phyloP scores from a whole-genome alignment of 768 basidiomycete genomes.

The Crassisporium funariophilum region DNA sequence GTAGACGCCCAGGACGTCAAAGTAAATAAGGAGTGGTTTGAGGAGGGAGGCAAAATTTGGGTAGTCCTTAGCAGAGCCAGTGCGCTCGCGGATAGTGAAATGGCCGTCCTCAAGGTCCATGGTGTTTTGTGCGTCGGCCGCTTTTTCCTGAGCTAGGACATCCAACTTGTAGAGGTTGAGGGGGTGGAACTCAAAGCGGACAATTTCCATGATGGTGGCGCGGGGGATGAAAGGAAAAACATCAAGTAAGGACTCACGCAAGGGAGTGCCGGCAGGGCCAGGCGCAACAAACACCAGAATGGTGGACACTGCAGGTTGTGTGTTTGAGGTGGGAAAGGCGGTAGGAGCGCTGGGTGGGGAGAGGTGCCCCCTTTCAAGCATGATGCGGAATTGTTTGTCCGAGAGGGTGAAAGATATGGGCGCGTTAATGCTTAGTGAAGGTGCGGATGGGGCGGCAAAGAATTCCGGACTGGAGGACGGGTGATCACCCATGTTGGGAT shows the following conservation, averaged over 20 bases:
- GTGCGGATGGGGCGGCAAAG: no score
- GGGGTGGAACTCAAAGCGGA: not conserved
- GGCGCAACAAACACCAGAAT: no score
- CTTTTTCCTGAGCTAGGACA: not conserved
- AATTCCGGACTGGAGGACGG: no score
- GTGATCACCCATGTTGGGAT: no score
- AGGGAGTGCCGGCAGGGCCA: no score
- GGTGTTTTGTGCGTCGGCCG: not conserved
- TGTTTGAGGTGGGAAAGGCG: no score
- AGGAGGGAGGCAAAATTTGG: conserved; percentile 10
- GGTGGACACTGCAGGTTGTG: no score
- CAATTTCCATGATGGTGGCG: conserved; percentile 7
- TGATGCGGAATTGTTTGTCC: no score
- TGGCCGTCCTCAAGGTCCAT: not conserved
- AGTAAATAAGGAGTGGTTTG: conserved; percentile 10
- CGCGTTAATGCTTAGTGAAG: no score
- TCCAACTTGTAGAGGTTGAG: conserved; percentile 12
- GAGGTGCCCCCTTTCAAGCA: no score
- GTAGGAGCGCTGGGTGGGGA: no score
- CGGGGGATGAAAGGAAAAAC: conserved; percentile 3
- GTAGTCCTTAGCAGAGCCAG: conserved; percentile 6
- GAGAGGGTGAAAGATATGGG: no score
- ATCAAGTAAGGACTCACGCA: not conserved
- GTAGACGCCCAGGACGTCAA: conserved; percentile 3
- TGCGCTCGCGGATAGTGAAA: not conserved